A percentile compares a stretch with the other conserved stretches of the same genome.
phyloP scores from a whole-genome alignment of 1,284 basidiomycete genomes.

The Ustilago shanxiensis region DNA sequence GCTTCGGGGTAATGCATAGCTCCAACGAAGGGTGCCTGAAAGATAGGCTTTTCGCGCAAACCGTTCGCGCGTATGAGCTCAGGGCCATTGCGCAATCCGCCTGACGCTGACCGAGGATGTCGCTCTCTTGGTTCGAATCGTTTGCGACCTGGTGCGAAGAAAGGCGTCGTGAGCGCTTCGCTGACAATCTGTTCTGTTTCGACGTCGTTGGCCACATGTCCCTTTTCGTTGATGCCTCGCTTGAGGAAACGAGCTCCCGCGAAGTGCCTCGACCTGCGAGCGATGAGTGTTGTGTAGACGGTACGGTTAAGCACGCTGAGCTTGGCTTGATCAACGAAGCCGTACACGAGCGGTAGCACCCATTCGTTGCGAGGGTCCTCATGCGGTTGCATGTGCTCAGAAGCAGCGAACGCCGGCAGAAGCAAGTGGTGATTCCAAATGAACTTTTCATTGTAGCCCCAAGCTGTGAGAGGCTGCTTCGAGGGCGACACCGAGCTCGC shows the following conservation, averaged over 20 bases:
- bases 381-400: slow-evolving; percentile 40
- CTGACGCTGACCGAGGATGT: slow-evolving; percentile 6
- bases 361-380: slow-evolving; percentile 75
- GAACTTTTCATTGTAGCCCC: slow-evolving; percentile 86
- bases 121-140: slow-evolving; percentile 25
- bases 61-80: slow-evolving; percentile 31
- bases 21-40: background rate
- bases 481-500: slow-evolving; percentile 54
- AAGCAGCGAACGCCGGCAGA: slow-evolving; percentile 73
- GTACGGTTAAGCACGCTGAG: slow-evolving; percentile 89
- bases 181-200: slow-evolving; percentile 99
- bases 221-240: slow-evolving; percentile 88
- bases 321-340: slow-evolving; percentile 98
- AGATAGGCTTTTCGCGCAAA: slow-evolving; percentile 35
- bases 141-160: slow-evolving; percentile 59
- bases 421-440: slow-evolving; percentile 97
- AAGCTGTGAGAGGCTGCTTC: slow-evolving; percentile 56
- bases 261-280: slow-evolving; percentile 91
- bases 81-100: slow-evolving; percentile 10
- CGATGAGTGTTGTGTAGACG: slow-evolving; percentile 93
- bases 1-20: background rate
- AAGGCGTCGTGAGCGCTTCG: slow-evolving; percentile 83
- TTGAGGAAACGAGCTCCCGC: slow-evolving; percentile 96
- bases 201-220: slow-evolving; percentile 98
- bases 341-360: slow-evolving; percentile 93